Evolutionary conservation across 768 basidiomycete genomes (phyloP), one percentile per base, ranked within the genome.

Genomic region (Neoboletus subvelutipes): DNA sequence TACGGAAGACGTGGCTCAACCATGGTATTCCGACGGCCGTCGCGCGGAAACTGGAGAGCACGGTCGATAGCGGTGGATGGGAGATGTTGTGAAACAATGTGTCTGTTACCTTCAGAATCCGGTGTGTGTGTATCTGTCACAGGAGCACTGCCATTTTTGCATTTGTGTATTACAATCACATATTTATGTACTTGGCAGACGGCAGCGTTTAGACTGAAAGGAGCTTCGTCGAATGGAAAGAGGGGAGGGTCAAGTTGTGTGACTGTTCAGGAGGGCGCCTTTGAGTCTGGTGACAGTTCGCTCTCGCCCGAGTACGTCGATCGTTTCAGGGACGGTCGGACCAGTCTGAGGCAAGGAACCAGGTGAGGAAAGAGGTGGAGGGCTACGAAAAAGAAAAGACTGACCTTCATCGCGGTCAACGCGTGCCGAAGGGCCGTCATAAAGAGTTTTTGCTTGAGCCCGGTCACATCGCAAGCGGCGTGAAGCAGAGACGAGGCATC

Each of bases 11-110:
- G 0, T 99, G 97, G 97, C 78, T 98, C 29, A 83, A 82, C 51
- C 94, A 98, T 57, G 86, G 87, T 12, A 88, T 98, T 45, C 93
- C 96, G 3, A 95, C 91, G 3, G 77, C 91, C 37, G 88, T 96
- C 24, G 92, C 97, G 4, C 80, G 97, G 50, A 92, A 91, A 69
- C 67, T 98, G 56, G 96, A 98, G 69, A 82, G 90, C 60, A 85
- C 84, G 15, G 80, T 92, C 17, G 95, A 97, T 68, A 86, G 82
- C 31, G 93, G 95, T n/a, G 94, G 94, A 22, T 98, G 94, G 95
- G 90, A 92, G 66, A 89, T 87, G 56, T 71, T 96, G 48, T 95
- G n/a, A n/a, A n/a, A n/a, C n/a, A n/a, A n/a, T n/a, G n/a, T n/a
- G n/a, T n/a, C n/a, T n/a, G n/a, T n/a, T n/a, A n/a, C n/a, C n/a